Evolutionary conservation across 345 rosid species (phyloP).

Genomic region (Eucalyptus camaldulensis): DNA sequence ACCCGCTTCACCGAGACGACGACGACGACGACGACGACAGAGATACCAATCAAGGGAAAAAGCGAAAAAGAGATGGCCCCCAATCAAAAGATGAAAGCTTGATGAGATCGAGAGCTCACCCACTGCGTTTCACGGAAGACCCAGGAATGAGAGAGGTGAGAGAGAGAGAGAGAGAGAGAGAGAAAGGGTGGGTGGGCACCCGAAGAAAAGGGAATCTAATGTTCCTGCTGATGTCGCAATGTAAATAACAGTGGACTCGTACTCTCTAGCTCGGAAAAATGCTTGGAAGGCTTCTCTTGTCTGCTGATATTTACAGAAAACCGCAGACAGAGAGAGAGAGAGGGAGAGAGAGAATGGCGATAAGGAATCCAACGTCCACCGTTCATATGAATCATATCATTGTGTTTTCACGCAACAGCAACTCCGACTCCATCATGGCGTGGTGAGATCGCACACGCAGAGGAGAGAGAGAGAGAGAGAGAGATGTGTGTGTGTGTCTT

Average conservation of each 20-base stretch:
- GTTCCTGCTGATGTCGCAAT: neutral
- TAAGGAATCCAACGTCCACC: neutral
- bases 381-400: neutral
- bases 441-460: neutral
- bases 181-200: neutral
- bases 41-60: neutral
- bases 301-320: neutral
- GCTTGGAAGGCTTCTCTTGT: neutral
- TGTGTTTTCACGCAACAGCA: neutral
- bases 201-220: neutral
- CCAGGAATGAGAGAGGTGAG: neutral
- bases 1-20: neutral
- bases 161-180: neutral
- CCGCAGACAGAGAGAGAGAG: neutral
- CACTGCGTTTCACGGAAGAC: neutral
- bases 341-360: neutral
- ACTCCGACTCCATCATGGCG: neutral
- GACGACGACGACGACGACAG: neutral
- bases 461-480: neutral
- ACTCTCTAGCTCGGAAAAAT: neutral
- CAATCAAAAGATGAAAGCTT: neutral
- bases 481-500: neutral
- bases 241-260: neutral
- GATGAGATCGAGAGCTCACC: neutral
- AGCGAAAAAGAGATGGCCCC: neutral